A percentile compares a stretch with the other conserved stretches of the same genome.
Conservation (phyloP, 1,284 basidiomycete species). For the Cryptococcus sp. region DNA sequence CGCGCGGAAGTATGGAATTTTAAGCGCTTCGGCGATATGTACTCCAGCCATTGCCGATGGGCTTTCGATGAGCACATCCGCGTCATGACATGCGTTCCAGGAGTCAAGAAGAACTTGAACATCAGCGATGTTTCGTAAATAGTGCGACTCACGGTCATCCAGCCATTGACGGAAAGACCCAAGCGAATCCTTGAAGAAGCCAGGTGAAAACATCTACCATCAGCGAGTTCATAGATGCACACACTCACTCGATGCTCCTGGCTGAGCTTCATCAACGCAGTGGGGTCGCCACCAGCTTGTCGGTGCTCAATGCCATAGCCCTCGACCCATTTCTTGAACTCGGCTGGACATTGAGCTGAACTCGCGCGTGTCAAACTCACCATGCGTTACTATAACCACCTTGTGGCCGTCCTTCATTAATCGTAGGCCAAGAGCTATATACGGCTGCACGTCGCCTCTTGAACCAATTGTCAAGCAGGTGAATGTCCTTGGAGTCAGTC, state of each 20-base stretch:
- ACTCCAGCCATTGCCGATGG: constrained; percentile 78
- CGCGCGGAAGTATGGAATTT: constrained; percentile 66
- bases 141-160: constrained; percentile 61
- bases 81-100: constrained; percentile 70
- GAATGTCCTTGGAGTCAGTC: constrained; percentile 46
- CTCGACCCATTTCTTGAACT: constrained; percentile 64
- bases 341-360: constrained; percentile 40
- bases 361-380: constrained; percentile 18
- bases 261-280: constrained; percentile 60
- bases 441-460: constrained; percentile 57
- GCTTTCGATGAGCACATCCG: constrained; percentile 66
- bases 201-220: constrained; percentile 72
- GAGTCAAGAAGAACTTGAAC: constrained; percentile 64
- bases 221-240: neutral
- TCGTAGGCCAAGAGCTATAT: constrained; percentile 54
- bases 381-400: constrained; percentile 63
- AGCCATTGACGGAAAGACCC: constrained; percentile 72
- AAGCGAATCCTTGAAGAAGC: constrained; percentile 75
- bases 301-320: constrained; percentile 69
- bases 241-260: constrained; percentile 60
- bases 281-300: constrained; percentile 75
- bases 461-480: constrained; percentile 56
- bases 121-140: constrained; percentile 7
- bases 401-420: constrained; percentile 61
- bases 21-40: constrained; percentile 76